A percentile compares a stretch with the other conserved stretches of the same genome.
Conservation (phyloP, 352 stramenopile genomes). For the Pythium oligandrum region DNA sequence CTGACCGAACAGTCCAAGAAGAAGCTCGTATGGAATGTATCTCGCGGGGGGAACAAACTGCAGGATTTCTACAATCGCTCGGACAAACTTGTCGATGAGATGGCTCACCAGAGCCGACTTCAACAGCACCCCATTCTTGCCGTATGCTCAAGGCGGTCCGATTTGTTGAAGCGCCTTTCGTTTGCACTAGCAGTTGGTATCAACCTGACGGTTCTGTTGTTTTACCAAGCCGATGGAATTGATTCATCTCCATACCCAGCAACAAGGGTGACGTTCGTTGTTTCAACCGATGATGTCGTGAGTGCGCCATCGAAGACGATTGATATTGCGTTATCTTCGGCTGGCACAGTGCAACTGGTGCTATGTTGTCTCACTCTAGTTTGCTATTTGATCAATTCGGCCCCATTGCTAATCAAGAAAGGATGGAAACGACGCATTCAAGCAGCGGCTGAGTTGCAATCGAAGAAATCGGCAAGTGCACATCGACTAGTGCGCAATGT, state of each 20-base stretch:
- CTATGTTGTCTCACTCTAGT: slow-evolving; percentile 44
- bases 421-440: slow-evolving; percentile 57
- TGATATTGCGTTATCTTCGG: slow-evolving; percentile 32
- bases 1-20: slow-evolving; percentile 69
- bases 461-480: slow-evolving; percentile 35
- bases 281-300: slow-evolving; percentile 4
- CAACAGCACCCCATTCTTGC: slow-evolving; percentile 27
- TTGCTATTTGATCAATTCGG: slow-evolving; percentile 64
- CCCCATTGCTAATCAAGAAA: slow-evolving; percentile 62
- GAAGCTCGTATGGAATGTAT: slow-evolving; percentile 64
- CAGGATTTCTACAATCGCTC: slow-evolving; percentile 61
- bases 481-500: slow-evolving; percentile 20
- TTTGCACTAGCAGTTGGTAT: slow-evolving; percentile 48
- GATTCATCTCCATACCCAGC: slow-evolving; percentile 47
- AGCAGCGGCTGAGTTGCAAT: slow-evolving; percentile 28
- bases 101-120: slow-evolving; percentile 58
- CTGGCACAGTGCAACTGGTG: slow-evolving; percentile 45
- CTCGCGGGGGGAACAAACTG: slow-evolving; percentile 51
- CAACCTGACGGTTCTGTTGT: slow-evolving; percentile 56
- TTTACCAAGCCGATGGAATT: slow-evolving; percentile 51
- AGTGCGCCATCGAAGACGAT: slow-evolving; percentile 25
- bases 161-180: slow-evolving; percentile 44
- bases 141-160: slow-evolving; percentile 31
- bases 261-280: slow-evolving; percentile 31
- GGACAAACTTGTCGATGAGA: slow-evolving; percentile 69